These are phyloP conservation scores for Penicillium sp. DNA, from an alignment of 2,329 filamentous ascomycete genomes.

Conservation along the genomic window DNA sequence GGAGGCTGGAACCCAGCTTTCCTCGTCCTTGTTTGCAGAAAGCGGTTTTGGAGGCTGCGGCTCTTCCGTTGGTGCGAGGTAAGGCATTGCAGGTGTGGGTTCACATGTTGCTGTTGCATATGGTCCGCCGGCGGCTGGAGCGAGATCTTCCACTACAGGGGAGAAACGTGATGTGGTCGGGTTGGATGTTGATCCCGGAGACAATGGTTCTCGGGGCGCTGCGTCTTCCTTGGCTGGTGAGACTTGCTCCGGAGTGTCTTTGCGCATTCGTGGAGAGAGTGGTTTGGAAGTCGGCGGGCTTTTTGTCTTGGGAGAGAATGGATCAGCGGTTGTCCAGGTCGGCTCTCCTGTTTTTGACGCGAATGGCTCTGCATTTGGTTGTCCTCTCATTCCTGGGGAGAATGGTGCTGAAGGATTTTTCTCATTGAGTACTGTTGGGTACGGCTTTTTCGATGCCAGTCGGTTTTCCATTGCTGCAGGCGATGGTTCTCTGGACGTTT, in stretches of 20 bases:
- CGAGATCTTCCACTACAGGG: neutral
- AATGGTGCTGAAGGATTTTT: neutral
- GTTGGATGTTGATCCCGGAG: neutral
- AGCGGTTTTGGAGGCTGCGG: constrained; percentile 24
- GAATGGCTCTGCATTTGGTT: neutral
- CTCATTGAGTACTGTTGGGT: neutral
- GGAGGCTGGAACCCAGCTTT: constrained; percentile 39
- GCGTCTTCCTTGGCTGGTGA: neutral
- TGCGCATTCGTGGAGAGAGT: neutral
- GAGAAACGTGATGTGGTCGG: neutral
- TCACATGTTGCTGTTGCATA: neutral
- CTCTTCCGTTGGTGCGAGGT: neutral
- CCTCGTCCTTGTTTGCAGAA: constrained; percentile 39
- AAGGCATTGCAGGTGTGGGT: neutral
- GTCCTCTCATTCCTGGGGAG: neutral
- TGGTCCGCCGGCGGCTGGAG: neutral
- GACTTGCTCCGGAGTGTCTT: neutral
- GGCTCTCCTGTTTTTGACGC: neutral
- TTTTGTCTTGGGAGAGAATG: neutral
- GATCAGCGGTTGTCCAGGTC: neutral
- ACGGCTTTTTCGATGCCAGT: neutral
- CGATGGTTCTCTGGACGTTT: neutral
- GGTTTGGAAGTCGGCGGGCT: neutral
- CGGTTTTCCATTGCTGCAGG: neutral
- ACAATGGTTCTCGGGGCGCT: neutral